These are phyloP conservation scores for Dictyostelium citrinum DNA, from an alignment of 78 protist genomes.

Conservation along the genomic window DNA sequence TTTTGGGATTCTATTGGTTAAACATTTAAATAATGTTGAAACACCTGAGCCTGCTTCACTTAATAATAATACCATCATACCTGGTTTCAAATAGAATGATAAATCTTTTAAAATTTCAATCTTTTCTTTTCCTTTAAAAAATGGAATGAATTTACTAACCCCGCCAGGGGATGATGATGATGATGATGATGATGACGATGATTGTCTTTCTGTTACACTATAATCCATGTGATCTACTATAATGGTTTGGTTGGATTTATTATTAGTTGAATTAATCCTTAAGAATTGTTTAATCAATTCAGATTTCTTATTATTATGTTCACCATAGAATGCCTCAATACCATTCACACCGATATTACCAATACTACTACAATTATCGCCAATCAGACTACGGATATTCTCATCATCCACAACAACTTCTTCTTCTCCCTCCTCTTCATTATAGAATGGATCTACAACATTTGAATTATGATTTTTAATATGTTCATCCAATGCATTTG, in stretches of 20 bases:
- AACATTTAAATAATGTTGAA: slow-evolving; percentile 45
- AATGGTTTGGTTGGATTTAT: not conserved
- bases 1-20: slow-evolving; percentile 18
- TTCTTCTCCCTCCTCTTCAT: not conserved
- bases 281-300: not conserved
- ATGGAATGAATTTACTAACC: not conserved
- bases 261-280: not conserved
- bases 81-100: slow-evolving; percentile 64
- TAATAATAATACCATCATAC: slow-evolving; percentile 66
- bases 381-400: not conserved
- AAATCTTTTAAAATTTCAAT: slow-evolving; percentile 6
- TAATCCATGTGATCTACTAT: slow-evolving; percentile 21
- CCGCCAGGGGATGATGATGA: not conserved
- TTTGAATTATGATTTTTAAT: not conserved
- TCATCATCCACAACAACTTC: not conserved
- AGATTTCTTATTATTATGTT: not conserved
- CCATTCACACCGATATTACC: not conserved
- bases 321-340: not conserved
- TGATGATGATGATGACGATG: not conserved
- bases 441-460: not conserved
- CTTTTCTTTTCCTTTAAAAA: not conserved
- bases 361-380: not conserved
- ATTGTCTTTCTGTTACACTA: slow-evolving; percentile 17
- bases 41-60: slow-evolving; percentile 54
- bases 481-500: not conserved